Evolutionary conservation across 106 monocot genomes (phyloP).

Genomic region (Dendrobium huoshanense): DNA sequence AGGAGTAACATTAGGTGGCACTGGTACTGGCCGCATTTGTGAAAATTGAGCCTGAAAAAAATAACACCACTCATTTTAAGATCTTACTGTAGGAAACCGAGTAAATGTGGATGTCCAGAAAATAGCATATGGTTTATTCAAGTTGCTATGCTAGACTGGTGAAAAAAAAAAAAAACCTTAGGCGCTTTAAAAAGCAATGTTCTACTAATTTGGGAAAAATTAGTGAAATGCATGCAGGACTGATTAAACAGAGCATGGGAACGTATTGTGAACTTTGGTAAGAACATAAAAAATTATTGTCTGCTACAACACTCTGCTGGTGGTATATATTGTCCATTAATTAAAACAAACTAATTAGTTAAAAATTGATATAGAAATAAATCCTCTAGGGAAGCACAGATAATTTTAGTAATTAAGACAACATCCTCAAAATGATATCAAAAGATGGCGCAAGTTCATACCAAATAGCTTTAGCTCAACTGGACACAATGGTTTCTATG

Average conservation of each 20-base stretch:
- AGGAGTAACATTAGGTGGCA: constrained; percentile 67
- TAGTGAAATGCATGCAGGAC: neutral
- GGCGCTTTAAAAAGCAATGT: neutral
- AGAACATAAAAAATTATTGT: neutral
- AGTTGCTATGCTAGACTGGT: neutral
- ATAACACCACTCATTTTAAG: neutral
- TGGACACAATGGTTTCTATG: no score
- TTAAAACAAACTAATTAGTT: neutral
- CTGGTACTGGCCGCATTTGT: constrained; percentile 67
- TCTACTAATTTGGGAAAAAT: neutral
- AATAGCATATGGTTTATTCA: neutral
- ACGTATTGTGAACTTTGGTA: neutral
- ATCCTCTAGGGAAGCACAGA: neutral
- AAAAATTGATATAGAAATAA: neutral
- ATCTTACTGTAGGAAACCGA: neutral
- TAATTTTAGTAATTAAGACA: neutral
- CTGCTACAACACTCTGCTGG: neutral
- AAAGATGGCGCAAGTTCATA: neutral
- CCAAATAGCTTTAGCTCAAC: no score
- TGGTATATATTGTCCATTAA: neutral
- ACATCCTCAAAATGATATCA: neutral
- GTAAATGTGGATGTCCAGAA: neutral
- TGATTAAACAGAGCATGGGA: neutral
- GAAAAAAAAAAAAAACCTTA: no score
- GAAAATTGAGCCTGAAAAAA: constrained; percentile 72